These are phyloP conservation scores for Volvariella volvacea DNA, from an alignment of 1,284 basidiomycete genomes.

Conservation along the genomic window DNA sequence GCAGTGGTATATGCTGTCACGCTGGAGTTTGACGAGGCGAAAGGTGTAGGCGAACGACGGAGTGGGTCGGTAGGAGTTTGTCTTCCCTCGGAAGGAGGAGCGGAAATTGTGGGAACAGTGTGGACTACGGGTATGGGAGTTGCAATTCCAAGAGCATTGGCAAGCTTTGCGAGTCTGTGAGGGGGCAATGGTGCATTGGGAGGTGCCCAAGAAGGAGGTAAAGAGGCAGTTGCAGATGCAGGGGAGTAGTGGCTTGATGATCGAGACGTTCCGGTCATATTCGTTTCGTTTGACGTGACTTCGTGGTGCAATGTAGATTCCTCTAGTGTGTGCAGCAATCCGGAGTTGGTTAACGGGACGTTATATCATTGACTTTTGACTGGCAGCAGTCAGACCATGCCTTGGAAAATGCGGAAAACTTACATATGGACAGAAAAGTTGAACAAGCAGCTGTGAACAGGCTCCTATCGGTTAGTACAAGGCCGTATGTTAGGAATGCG, in stretches of 20 bases:
- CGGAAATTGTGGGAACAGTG: slow-evolving; percentile 18
- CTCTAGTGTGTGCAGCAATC: slow-evolving; percentile 1
- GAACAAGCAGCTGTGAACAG: no score
- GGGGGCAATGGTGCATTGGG: slow-evolving; percentile 68
- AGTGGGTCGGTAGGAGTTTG: slow-evolving; percentile 34
- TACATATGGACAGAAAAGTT: no score
- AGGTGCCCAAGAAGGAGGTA: slow-evolving; percentile 43
- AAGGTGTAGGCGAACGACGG: slow-evolving; percentile 51
- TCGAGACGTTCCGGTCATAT: slow-evolving; percentile 17
- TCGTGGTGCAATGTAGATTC: slow-evolving; percentile 11
- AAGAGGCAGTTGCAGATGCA: slow-evolving; percentile 13
- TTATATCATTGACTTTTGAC: no score
- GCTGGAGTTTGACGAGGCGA: slow-evolving; percentile 32
- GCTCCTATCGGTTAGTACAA: no score
- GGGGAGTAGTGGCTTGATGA: slow-evolving; percentile 19
- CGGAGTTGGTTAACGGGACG: no score
- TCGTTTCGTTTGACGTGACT: slow-evolving; percentile 17
- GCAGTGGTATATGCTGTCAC: slow-evolving; percentile 27
- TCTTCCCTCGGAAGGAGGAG: slow-evolving; percentile 26
- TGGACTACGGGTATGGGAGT: slow-evolving; percentile 57
- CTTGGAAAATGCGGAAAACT: no score
- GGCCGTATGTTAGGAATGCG: no score
- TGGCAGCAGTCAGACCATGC: no score
- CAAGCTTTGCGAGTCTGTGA: slow-evolving; percentile 68
- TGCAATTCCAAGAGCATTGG: slow-evolving; percentile 74